Base-by-base conservation (phyloP, 1,284 basidiomycete genomes). In the Irpex sp. region DNA sequence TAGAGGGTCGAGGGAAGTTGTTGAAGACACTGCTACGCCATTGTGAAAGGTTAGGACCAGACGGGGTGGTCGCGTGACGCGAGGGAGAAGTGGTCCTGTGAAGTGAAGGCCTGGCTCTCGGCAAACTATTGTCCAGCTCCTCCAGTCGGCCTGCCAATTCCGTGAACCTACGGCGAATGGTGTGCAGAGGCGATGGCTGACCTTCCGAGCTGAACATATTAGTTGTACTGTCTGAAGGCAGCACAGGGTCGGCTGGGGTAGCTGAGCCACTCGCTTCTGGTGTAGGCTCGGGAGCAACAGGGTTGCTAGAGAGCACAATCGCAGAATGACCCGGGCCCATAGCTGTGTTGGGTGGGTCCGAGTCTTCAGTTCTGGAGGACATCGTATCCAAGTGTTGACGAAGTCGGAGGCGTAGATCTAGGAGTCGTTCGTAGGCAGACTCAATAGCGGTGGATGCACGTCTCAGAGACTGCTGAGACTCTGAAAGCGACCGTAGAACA, bases 311-410 rank as follows among this genome's bases (percentile, higher is more conserved):
- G 49, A 74, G 65, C 13, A 73, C 65, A 36, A 74, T 72, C 13
- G 71, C 71, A 39, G 71, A 62, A 58, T 74, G 73, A 6, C 65
- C 65, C 1, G 73, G 73, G 7, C 69, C 70, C 73, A 74, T 74
- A n/a, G 35, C 13, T 37, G 31, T 5, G 17, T 59, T 21, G 6
- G 17, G 5, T 36, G 31, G 5, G 0, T 57, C 60, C 36, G 59
- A 26, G 35, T 11, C 6, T n/a, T 57, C 59, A 37, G 56, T 57
- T 17, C 50, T 33, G n/a, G 59, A 55, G 31, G 63, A 57, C 64
- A 64, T 65, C 3, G 58, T 63, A 9, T 62, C 54, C 26, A 58
- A 49, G 31, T 57, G 19, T 36, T 60, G 19, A 37, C 58, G 56
- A 19, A 62, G 26, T 50, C 61, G 26, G 15, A 17, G 58, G 19